Conservation (phyloP, 441 rosid genomes). For the Erodium trifolium region DNA sequence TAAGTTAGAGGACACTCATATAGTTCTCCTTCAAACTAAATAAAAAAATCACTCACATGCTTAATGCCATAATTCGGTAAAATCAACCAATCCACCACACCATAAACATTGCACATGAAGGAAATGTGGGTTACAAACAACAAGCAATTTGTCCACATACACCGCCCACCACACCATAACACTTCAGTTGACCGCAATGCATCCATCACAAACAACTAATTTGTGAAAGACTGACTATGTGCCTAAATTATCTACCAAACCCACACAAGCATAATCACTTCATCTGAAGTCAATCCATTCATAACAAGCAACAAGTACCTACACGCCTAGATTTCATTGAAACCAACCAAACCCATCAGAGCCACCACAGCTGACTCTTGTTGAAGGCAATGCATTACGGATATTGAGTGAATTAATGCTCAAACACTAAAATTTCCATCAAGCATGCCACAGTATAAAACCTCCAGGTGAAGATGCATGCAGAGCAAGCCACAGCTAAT, state of each 20-base stretch:
- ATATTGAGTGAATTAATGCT: not conserved
- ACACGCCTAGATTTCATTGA: not conserved
- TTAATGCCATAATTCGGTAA: not conserved
- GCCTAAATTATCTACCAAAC: not conserved
- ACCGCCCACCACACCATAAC: not conserved
- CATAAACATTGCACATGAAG: not conserved
- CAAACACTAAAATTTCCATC: not conserved
- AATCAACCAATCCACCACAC: not conserved
- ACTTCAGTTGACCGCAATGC: not conserved
- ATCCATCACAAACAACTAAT: not conserved
- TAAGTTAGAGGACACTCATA: not conserved
- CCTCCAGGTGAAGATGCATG: not conserved
- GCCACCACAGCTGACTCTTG: not conserved
- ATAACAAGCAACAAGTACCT: not conserved
- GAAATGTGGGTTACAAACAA: not conserved
- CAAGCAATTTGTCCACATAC: not conserved
- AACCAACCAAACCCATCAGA: not conserved
- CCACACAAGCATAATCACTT: not conserved
- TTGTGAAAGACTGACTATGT: not conserved
- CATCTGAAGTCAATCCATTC: not conserved
- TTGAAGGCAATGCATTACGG: not conserved
- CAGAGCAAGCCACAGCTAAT: not conserved
- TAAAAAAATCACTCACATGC: not conserved
- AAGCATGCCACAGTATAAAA: not conserved
- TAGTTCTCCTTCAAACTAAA: not conserved